Percentiles rank a stretch among this genome's conserved stretches.
These are phyloP conservation scores for Alternaria arbusti DNA, from an alignment of 2,329 filamentous ascomycete species.

Conservation along the genomic window DNA sequence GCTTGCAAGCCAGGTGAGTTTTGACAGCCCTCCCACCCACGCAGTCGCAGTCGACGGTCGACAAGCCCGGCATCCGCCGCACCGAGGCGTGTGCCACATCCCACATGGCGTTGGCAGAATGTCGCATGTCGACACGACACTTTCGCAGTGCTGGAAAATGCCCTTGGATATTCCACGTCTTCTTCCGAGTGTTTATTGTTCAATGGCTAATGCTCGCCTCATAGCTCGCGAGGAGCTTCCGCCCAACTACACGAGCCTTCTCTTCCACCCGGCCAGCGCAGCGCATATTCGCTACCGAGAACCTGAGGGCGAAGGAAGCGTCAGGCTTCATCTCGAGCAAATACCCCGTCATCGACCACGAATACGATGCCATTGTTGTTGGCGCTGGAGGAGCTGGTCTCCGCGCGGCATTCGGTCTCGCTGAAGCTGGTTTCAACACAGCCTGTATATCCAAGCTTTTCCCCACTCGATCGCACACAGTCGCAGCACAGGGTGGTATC, in stretches of 20 bases:
- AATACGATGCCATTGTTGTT: conserved; percentile 97
- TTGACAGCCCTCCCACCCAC: conserved; percentile 15
- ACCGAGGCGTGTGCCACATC: conserved; percentile 35
- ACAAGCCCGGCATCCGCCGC: conserved; percentile 31
- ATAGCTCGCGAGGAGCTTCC: conserved; percentile 69
- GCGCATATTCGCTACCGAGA: conserved; percentile 83
- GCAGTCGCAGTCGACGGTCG: conserved; percentile 14
- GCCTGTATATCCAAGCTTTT: conserved; percentile 87
- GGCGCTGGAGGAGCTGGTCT: conserved; percentile 83
- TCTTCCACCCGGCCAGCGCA: conserved; percentile 84
- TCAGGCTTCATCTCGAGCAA: conserved; percentile 85
- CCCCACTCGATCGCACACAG: conserved; percentile 83
- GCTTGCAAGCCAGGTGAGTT: conserved; percentile 48
- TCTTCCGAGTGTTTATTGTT: background rate
- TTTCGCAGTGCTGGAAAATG: background rate
- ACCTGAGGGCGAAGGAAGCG: conserved; percentile 91
- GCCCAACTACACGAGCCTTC: conserved; percentile 76
- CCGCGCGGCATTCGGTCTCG: conserved; percentile 82
- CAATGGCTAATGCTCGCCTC: conserved; percentile 40
- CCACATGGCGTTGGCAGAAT: conserved; percentile 18
- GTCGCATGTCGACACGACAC: conserved; percentile 4
- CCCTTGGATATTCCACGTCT: background rate
- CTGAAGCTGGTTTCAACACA: conserved; percentile 88
- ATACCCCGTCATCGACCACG: conserved; percentile 97
- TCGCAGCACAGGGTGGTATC: conserved; percentile 79